Base-by-base conservation (phyloP, 2,329 filamentous ascomycete genomes). In the Phaeosphaeria sp. region DNA sequence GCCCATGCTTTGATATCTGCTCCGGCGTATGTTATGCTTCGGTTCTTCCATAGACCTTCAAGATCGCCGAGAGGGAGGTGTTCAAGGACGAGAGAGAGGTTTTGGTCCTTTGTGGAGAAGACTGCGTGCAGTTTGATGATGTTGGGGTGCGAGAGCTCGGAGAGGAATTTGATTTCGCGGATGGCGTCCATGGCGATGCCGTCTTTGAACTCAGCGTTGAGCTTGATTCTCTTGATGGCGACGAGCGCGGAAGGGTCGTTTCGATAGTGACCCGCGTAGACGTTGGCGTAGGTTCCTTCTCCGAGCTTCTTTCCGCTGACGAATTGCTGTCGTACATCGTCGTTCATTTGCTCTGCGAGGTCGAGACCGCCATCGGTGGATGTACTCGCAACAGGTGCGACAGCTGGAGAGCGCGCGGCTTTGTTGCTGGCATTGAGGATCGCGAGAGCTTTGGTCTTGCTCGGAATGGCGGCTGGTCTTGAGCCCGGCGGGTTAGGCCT, bases 1-100 rank as follows among this genome's bases (percentile, higher is more conserved):
- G 97, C 96, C 95, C 95, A 99, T 17, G 93, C 90, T 78, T 99
- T 99, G 77, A 98, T 93, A 77, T 99, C 95, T 18, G 91, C 90
- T 11, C 88, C 87, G 60, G 91, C 91, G 77, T 98, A 98, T 54
- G 88, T 87, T 47, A 97, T 89, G 46, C 89, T 85, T 27, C 86
- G 88, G 78, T 98, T 93, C 76, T 92, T 91, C 73, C 72, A 76
- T 58, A 99, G 86, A 85, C 93, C 92, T 78, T 98, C 92, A 25
- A 99, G 85, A 78, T 99, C 95, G 64, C 95, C 94, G n/a, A 92
- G 87, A 0, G 94, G 93, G 3, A 98, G 85, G 77, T 90, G 96
- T 79, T 99, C 95, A 67, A 99, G 88, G 2, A 99, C 95, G 9
- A 99, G 86, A 73, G 96, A 97, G 66, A 99, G 87, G 75, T 97